phyloP scores from a whole-genome alignment of 2,329 filamentous ascomycete species.

The Stachybotrys elegans region DNA sequence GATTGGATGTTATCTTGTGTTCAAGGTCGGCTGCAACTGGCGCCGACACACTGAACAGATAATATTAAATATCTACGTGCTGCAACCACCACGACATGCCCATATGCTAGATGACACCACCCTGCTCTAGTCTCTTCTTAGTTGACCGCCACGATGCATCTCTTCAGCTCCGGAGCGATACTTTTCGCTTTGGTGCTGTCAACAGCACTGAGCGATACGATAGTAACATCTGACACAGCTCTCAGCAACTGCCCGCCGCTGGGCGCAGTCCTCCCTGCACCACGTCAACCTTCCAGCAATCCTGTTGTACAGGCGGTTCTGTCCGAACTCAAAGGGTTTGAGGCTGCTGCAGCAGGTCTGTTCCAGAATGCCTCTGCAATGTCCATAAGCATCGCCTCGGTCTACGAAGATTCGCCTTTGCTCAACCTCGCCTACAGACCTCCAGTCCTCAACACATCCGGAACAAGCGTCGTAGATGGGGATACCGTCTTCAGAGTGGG shows the following conservation, averaged over 20 bases:
- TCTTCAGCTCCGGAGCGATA: no score
- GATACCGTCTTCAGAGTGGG: constrained; percentile 18
- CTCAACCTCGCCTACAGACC: not conserved
- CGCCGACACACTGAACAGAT: no score
- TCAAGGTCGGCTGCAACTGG: no score
- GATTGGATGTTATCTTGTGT: no score
- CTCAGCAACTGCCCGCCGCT: not conserved
- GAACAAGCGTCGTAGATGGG: constrained; percentile 5
- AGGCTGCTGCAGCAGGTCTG: not conserved
- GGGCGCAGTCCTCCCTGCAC: not conserved
- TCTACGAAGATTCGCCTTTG: not conserved
- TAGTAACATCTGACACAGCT: not conserved
- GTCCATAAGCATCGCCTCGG: not conserved
- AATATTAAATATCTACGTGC: no score
- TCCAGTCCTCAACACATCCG: not conserved
- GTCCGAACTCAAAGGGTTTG: not conserved
- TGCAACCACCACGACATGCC: no score
- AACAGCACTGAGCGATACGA: not conserved
- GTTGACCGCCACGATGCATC: no score
- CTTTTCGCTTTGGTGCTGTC: not conserved
- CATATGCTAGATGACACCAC: no score
- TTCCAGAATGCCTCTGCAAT: not conserved
- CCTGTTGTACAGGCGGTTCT: not conserved
- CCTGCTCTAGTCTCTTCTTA: no score
- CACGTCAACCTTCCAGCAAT: not conserved